Conservation (phyloP, 1,139 yeast species). For the Pichia sp. region DNA sequence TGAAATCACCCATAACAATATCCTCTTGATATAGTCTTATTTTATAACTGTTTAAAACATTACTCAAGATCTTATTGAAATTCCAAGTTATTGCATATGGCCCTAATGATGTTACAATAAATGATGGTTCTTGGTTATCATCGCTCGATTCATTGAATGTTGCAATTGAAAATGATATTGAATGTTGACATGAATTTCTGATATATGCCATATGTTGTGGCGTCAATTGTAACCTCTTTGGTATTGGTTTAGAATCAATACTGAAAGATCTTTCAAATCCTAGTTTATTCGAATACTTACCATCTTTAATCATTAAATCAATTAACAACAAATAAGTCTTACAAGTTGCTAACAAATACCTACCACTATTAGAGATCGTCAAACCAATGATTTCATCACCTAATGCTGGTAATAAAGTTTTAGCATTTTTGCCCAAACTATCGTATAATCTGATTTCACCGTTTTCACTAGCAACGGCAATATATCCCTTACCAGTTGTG, state of each 20-base stretch:
- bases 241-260: constrained; percentile 58
- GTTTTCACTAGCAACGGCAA: constrained; percentile 66
- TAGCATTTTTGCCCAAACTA: constrained; percentile 64
- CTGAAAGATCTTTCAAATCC: constrained; percentile 66
- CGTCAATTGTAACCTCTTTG: constrained; percentile 55
- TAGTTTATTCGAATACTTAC: constrained; percentile 48
- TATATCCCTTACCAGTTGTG: constrained; percentile 63
- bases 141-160: constrained; percentile 51
- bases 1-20: constrained; percentile 73
- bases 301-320: constrained; percentile 55
- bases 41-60: constrained; percentile 29
- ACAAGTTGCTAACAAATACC: constrained; percentile 78
- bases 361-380: constrained; percentile 72
- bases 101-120: constrained; percentile 70
- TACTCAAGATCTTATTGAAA: constrained; percentile 42
- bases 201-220: constrained; percentile 72
- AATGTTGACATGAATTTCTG: constrained; percentile 34
- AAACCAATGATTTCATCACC: constrained; percentile 66
- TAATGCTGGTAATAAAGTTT: constrained; percentile 69
- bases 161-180: constrained; percentile 60
- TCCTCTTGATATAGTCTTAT: constrained; percentile 55
- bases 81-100: constrained; percentile 81
- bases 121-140: constrained; percentile 41
- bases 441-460: constrained; percentile 77
- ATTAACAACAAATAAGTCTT: constrained; percentile 58